Evolutionary conservation across 2,329 filamentous ascomycete species (phyloP), one percentile per base, ranked within the genome.

Genomic region (Phaeosphaeria sp.): DNA sequence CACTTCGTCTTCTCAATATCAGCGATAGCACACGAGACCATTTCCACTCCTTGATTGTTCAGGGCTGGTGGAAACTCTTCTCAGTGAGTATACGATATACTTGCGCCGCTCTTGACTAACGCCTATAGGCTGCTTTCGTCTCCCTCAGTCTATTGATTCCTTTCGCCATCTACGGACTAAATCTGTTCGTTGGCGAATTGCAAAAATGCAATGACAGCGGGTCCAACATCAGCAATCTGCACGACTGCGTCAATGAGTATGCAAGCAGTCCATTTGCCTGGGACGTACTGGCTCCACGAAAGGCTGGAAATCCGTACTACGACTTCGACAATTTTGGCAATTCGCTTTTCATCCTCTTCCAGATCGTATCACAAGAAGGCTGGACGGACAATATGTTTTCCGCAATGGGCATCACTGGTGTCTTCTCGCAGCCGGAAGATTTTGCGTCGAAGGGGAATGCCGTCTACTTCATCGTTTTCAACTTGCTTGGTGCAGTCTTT

Each of bases 281-380:
- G 93, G 80, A 89, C 8, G 85, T 99, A 56, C 81, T 97, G 9
- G 90, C 93, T 2, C 95, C 95, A 6, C 87, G 95, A 53, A 87
- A 90, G 47, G 92, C 90, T 11, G 79, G 86, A 1, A 98, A 99
- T 69, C 87, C 89, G 0, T 96, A 87, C 73, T 98, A 90, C 78
- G 90, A 90, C 75, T 99, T 99, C 73, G 95, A 99, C 76, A 91
- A 96, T 73, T 99, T 99, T 70, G 91, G 90, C n/a, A 87, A 91
- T 53, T 91, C 94, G 0, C 83, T 99, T 33, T 98, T 98, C 80
- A 96, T 96, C 60, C 90, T 99, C 58, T 99, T 97, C 80, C 93
- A 98, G 76, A 97, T 99, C 78, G 94, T 98, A 43, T 98, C 94
- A 51, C 95, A 99, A 77, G 96, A 99, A 82, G 95, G 95, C 33